These are phyloP conservation scores for Hippophae gyantsensis DNA, from an alignment of 306 rosid species.

Conservation along the genomic window DNA sequence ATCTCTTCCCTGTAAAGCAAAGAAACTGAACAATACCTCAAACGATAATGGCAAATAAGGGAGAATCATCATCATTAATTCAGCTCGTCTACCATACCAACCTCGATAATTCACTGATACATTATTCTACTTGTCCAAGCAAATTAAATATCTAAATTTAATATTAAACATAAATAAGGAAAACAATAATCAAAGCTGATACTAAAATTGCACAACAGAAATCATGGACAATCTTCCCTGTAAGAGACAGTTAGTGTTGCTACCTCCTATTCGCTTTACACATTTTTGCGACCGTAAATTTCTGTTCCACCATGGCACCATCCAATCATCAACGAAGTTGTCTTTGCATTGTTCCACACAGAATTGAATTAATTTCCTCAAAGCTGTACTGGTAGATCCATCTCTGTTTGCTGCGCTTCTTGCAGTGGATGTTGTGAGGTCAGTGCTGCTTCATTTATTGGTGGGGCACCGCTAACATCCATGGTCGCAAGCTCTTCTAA, in stretches of 20 bases:
- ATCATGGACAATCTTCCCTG: conserved; percentile 36
- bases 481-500: conserved; percentile 51
- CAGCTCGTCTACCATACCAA: too few relatives aligned
- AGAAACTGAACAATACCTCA: too few relatives aligned
- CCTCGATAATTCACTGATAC: too few relatives aligned
- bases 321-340: conserved; percentile 30
- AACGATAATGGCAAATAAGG: too few relatives aligned
- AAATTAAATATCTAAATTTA: conserved; percentile 2
- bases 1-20: too few relatives aligned
- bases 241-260: conserved; percentile 52
- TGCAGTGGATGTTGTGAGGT: conserved; percentile 20
- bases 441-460: conserved; percentile 25
- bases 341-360: conserved; percentile 5
- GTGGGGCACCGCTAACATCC: conserved; percentile 41
- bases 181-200: conserved; percentile 7
- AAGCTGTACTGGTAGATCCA: conserved; percentile 10
- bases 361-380: conserved; percentile 7
- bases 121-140: too few relatives aligned
- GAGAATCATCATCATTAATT: too few relatives aligned
- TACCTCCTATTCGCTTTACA: conserved; percentile 68
- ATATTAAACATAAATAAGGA: conserved; percentile 2
- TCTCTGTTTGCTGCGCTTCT: background rate
- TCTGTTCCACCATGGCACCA: conserved; percentile 31
- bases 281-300: conserved; percentile 28
- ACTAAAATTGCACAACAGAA: conserved; percentile 36